These are phyloP conservation scores for Ustilago curta DNA, from an alignment of 1,284 basidiomycete genomes.

Conservation along the genomic window DNA sequence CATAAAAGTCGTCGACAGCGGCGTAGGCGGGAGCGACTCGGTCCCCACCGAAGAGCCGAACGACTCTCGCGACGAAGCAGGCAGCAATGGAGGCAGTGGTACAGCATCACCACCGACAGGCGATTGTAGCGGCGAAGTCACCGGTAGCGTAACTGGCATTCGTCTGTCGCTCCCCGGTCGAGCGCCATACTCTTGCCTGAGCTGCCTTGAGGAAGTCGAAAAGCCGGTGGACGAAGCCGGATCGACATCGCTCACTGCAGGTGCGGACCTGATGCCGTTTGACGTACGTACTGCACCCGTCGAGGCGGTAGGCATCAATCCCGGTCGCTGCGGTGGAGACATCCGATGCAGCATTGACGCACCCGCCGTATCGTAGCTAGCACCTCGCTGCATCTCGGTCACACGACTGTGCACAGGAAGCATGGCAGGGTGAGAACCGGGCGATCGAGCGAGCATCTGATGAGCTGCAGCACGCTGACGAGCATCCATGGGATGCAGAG, in stretches of 20 bases:
- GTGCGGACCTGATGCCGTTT: slow-evolving; percentile 1
- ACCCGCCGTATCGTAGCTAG: slow-evolving; percentile 29
- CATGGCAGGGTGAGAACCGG: slow-evolving; percentile 1
- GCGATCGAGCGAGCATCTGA: slow-evolving; percentile 9
- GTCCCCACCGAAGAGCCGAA: slow-evolving; percentile 32
- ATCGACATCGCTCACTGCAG: slow-evolving; percentile 24
- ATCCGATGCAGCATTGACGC: slow-evolving; percentile 9
- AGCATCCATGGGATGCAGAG: slow-evolving; percentile 20
- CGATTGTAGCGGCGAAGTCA: slow-evolving; percentile 28
- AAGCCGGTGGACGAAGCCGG: slow-evolving; percentile 39
- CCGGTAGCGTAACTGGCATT: slow-evolving; percentile 10
- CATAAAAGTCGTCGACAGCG: slow-evolving; percentile 39
- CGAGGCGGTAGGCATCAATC: slow-evolving; percentile 23
- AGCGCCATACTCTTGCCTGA: slow-evolving; percentile 4
- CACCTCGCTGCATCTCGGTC: slow-evolving; percentile 23
- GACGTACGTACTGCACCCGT: slow-evolving; percentile 28
- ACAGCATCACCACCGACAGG: slow-evolving; percentile 12
- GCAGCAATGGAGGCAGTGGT: slow-evolving; percentile 30
- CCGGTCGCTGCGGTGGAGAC: slow-evolving; percentile 31
- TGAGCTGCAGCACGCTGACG: slow-evolving; percentile 12
- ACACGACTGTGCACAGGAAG: slow-evolving; percentile 21
- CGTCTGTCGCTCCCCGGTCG: slow-evolving; percentile 14
- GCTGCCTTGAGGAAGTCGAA: slow-evolving; percentile 15
- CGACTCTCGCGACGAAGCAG: slow-evolving; percentile 37
- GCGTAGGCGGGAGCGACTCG: slow-evolving; percentile 44